phyloP scores from a whole-genome alignment of 2,329 filamentous ascomycete species.

The Venturia pyrina region DNA sequence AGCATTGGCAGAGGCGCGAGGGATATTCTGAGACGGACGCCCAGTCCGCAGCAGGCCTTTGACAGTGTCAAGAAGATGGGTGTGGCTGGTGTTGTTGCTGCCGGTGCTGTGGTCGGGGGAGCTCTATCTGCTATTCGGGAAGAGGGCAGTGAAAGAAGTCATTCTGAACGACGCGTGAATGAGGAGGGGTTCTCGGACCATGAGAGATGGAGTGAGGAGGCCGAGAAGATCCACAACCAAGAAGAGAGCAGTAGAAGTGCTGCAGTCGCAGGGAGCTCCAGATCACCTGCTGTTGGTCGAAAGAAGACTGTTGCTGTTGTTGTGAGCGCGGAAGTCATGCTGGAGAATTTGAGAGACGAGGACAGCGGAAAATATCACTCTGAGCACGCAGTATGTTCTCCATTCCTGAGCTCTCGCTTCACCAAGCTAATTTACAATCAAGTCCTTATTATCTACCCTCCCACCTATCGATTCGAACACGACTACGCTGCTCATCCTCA shows the following conservation, averaged over 20 bases:
- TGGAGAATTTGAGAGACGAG: conserved; percentile 44
- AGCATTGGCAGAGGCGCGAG: conserved; percentile 74
- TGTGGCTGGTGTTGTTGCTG: conserved; percentile 70
- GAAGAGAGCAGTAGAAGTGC: conserved; percentile 25
- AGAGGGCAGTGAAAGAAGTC: conserved; percentile 65
- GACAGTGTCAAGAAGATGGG: conserved; percentile 75
- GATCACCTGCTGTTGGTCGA: conserved; percentile 13
- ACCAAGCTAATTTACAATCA: conserved; percentile 6
- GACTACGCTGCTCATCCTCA: conserved; percentile 75
- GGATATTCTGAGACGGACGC: conserved; percentile 67
- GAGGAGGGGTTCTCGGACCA: conserved; percentile 49
- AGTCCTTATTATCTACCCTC: conserved; percentile 74
- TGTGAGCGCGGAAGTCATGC: conserved; percentile 64
- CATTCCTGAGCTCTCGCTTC: background rate
- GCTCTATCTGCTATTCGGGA: conserved; percentile 76
- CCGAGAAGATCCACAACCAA: conserved; percentile 43
- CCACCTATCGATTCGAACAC: conserved; percentile 64
- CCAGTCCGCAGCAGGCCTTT: conserved; percentile 81
- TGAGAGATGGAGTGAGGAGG: conserved; percentile 87
- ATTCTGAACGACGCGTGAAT: conserved; percentile 19
- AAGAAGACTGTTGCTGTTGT: conserved; percentile 77
- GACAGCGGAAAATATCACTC: conserved; percentile 48
- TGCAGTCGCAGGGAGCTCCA: conserved; percentile 20
- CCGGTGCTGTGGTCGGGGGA: conserved; percentile 71
- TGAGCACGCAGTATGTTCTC: conserved; percentile 66